Evolutionary conservation across 1,284 basidiomycete genomes (phyloP).

Genomic region (Cryptococcus sp.): DNA sequence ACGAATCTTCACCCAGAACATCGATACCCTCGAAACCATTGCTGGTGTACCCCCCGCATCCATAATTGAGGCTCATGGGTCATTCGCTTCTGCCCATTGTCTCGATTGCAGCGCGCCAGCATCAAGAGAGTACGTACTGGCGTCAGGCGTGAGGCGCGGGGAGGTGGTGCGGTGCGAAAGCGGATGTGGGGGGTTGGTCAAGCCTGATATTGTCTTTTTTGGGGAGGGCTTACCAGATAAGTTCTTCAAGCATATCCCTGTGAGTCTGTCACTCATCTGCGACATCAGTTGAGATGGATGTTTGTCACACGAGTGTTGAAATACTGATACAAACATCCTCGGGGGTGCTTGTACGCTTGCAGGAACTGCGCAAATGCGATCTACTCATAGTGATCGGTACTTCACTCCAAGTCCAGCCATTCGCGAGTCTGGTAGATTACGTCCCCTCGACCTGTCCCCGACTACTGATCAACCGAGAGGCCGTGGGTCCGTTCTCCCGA

Average conservation of each 20-base stretch:
- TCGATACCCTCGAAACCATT: constrained; percentile 87
- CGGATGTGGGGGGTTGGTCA: constrained; percentile 70
- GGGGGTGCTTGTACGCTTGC: not conserved
- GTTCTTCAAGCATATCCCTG: constrained; percentile 49
- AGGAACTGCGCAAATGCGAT: constrained; percentile 64
- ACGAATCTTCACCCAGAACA: constrained; percentile 55
- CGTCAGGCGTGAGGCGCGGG: constrained; percentile 61
- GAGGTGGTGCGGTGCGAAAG: constrained; percentile 65
- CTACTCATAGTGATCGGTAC: constrained; percentile 91
- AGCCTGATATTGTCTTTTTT: constrained; percentile 95
- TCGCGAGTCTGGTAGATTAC: constrained; percentile 57
- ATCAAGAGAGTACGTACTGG: constrained; percentile 71
- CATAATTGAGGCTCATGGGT: constrained; percentile 93
- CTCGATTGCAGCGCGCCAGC: constrained; percentile 63
- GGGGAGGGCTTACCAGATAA: constrained; percentile 64
- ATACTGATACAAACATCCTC: not conserved
- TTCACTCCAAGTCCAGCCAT: constrained; percentile 63
- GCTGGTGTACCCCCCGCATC: constrained; percentile 73
- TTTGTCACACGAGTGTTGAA: not conserved
- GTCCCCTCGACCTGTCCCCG: constrained; percentile 55
- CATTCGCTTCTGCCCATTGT: constrained; percentile 79
- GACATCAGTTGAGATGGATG: not conserved
- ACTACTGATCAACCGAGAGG: constrained; percentile 60
- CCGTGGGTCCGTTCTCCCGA: constrained; percentile 53
- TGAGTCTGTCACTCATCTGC: constrained; percentile 16